phyloP scores from a whole-genome alignment of 2,329 filamentous ascomycete species.

The Alternaria tenuissima region DNA sequence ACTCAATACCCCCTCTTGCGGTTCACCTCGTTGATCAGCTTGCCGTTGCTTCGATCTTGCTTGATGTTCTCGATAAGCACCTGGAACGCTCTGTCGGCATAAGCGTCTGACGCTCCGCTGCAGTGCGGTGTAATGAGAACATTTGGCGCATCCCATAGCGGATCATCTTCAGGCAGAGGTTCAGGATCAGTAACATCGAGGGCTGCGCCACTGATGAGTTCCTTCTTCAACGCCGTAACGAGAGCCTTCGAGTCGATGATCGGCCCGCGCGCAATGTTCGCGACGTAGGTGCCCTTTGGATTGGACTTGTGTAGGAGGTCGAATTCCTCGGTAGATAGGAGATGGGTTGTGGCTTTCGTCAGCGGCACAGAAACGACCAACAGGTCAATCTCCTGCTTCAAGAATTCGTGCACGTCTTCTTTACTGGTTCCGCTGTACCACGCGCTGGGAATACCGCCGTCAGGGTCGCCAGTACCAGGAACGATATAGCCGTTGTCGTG shows the following conservation, averaged over 20 bases:
- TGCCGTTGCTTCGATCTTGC: conserved; percentile 60
- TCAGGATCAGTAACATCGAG: conserved; percentile 84
- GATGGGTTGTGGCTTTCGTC: conserved; percentile 62
- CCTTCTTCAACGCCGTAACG: conserved; percentile 66
- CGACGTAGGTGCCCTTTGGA: conserved; percentile 64
- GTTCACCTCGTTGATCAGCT: conserved; percentile 69
- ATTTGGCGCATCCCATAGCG: conserved; percentile 75
- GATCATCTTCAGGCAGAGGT: conserved; percentile 72
- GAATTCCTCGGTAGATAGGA: conserved; percentile 65
- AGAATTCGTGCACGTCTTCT: conserved; percentile 61
- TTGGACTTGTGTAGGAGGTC: conserved; percentile 58
- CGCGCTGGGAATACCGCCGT: conserved; percentile 62
- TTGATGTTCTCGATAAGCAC: conserved; percentile 67
- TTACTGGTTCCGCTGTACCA: conserved; percentile 67
- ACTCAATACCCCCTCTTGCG: conserved; percentile 67
- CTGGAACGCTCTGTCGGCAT: conserved; percentile 65
- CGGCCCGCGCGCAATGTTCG: conserved; percentile 74
- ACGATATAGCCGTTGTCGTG: conserved; percentile 72
- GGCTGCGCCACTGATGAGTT: conserved; percentile 70
- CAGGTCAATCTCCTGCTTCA: conserved; percentile 64
- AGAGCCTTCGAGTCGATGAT: conserved; percentile 70
- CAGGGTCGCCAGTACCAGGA: conserved; percentile 69
- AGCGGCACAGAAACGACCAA: conserved; percentile 66
- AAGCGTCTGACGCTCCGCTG: conserved; percentile 62
- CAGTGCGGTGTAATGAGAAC: conserved; percentile 74